Percentiles rank a stretch among this genome's conserved stretches.
Conservation (phyloP, 495 filamentous ascomycete genomes). For the Podospora sp. region DNA sequence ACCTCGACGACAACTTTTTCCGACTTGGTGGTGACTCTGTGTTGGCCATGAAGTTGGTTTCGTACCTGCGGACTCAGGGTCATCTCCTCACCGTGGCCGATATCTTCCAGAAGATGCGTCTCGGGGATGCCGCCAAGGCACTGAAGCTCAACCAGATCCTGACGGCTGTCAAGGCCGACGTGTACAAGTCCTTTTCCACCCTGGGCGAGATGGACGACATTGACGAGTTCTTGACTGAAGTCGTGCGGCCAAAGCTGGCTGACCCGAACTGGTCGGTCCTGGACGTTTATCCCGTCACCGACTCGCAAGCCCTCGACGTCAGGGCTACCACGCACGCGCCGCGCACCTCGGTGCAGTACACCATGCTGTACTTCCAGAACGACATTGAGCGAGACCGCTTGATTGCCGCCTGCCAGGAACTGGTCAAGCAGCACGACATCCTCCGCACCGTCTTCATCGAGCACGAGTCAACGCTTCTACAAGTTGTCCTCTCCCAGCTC, state of each 20-base stretch:
- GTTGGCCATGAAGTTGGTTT: slow-evolving; percentile 64
- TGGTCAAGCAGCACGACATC: slow-evolving; percentile 64
- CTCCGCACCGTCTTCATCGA: slow-evolving; percentile 68
- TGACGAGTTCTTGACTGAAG: slow-evolving; percentile 13
- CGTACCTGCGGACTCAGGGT: slow-evolving; percentile 7
- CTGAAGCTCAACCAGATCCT: slow-evolving; percentile 16
- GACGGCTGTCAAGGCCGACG: not conserved
- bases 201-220: not conserved
- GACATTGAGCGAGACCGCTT: slow-evolving; percentile 34
- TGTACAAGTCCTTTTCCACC: slow-evolving; percentile 24
- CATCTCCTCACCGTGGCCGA: slow-evolving; percentile 23
- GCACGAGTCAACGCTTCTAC: not conserved
- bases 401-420: slow-evolving; percentile 37
- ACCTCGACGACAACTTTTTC: slow-evolving; percentile 57
- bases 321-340: slow-evolving; percentile 57
- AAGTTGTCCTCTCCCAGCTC: slow-evolving; percentile 49
- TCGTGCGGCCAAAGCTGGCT: slow-evolving; percentile 16
- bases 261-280: slow-evolving; percentile 22
- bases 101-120: slow-evolving; percentile 25
- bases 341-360: slow-evolving; percentile 49
- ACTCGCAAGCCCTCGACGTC: slow-evolving; percentile 60
- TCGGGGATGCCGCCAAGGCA: slow-evolving; percentile 25
- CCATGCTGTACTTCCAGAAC: slow-evolving; percentile 39
- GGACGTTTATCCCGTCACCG: slow-evolving; percentile 27
- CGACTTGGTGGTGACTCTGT: slow-evolving; percentile 67